Percentiles rank a stretch among this genome's conserved stretches.
Conservation (phyloP, 1,139 yeast genomes). For the Martiniozyma asiatica region DNA sequence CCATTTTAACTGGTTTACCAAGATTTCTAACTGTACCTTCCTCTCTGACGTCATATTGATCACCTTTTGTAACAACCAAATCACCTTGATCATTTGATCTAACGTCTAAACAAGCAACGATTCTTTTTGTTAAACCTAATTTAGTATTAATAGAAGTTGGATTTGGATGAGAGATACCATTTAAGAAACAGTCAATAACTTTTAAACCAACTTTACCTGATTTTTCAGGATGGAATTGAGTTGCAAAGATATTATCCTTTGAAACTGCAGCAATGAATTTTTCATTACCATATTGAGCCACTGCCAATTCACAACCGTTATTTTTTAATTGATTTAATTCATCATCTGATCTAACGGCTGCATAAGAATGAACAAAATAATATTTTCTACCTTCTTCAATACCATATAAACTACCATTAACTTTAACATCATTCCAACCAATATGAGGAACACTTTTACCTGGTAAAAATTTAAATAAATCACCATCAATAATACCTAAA, state of each 20-base stretch:
- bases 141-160: slow-evolving; percentile 32
- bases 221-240: slow-evolving; percentile 97
- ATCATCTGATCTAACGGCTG: slow-evolving; percentile 40
- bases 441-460: slow-evolving; percentile 85
- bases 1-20: slow-evolving; percentile 92
- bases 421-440: slow-evolving; percentile 61
- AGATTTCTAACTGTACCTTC: slow-evolving; percentile 65
- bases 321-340: slow-evolving; percentile 23
- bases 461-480: slow-evolving; percentile 47
- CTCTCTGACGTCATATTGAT: slow-evolving; percentile 93
- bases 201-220: slow-evolving; percentile 83
- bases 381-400: slow-evolving; percentile 57
- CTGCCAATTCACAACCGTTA: slow-evolving; percentile 68
- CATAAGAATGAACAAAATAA: slow-evolving; percentile 92
- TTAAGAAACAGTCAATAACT: slow-evolving; percentile 60
- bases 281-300: slow-evolving; percentile 67
- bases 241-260: slow-evolving; percentile 73
- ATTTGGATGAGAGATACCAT: slow-evolving; percentile 27
- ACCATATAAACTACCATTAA: slow-evolving; percentile 37
- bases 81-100: slow-evolving; percentile 90
- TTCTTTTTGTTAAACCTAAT: slow-evolving; percentile 74
- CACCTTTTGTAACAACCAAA: slow-evolving; percentile 94
- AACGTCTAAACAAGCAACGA: slow-evolving; percentile 95
- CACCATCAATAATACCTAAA: slow-evolving; percentile 35
- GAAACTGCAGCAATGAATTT: slow-evolving; percentile 74